Base-by-base conservation (phyloP, 75 land plant genomes). In the Larix kaempferi region DNA sequence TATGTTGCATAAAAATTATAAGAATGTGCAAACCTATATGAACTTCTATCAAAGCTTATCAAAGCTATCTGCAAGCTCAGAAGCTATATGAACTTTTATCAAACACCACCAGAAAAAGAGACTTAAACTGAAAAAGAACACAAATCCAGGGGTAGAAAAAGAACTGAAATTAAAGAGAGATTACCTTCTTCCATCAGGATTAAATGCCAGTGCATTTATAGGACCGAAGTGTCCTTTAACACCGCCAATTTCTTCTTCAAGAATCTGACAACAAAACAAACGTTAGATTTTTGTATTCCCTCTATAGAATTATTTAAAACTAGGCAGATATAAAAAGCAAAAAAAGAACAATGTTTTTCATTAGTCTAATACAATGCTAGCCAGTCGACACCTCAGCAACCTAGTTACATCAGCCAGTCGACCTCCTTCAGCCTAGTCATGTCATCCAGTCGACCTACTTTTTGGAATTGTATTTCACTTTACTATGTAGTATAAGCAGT, bases 181-280 rank as follows among this genome's bases (percentile, higher is more conserved):
- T 78, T 60, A 96, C 99, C 99, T 94, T 81, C 90, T 90, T 10
- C 99, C 99, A 89, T 96, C 99, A 39, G 99, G 98, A 77, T 96
- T 96, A 74, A 96, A 96, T 16, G 99, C 99, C 75, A 96, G 77
- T 55, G 99, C 99, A 88, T 96, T 96, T 19, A 96, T 96, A 37
- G 99, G 99, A 54, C 99, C 99, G 81, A 96, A 96, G 65, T 96
- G 99, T 27, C 98, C 99, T 73, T 94, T 96, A 58, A 96, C 98
- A 73, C 99, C 99, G 65, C 98, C 98, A 77, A 96, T 96, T 80
- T 96, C 98, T 75, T 96, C 93, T 87, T 80, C 74, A 74, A 90
- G 88, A 64, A 96, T 89, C 99, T 96, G 82, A 27, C 27, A 25
- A 79, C 37, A 57, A 3, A 78, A 15, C 3, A 41, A 49, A 10